A percentile compares a stretch with the other conserved stretches of the same genome.
These are phyloP conservation scores for Starmerella geochares DNA, from an alignment of 805 yeast species.

Conservation along the genomic window DNA sequence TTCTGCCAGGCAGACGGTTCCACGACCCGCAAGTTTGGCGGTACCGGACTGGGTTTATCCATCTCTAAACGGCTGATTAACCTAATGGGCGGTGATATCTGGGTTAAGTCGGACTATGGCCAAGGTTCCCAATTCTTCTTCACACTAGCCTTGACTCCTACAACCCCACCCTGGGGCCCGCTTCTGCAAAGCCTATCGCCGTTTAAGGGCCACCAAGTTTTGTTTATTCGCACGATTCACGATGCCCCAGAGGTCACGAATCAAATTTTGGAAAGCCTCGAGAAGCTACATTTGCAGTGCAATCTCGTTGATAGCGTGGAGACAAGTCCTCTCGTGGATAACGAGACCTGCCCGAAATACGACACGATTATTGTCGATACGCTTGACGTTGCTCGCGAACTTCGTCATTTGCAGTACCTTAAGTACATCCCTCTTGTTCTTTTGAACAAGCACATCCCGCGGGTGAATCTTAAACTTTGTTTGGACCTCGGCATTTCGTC, in stretches of 20 bases:
- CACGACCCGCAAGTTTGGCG: constrained; percentile 85
- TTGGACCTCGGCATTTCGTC: constrained; percentile 78
- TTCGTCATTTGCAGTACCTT: constrained; percentile 62
- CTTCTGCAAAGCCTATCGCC: constrained; percentile 62
- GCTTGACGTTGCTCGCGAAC: constrained; percentile 57
- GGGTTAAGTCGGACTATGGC: constrained; percentile 77
- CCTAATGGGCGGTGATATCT: constrained; percentile 86
- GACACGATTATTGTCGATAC: constrained; percentile 79
- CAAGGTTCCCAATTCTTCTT: constrained; percentile 75
- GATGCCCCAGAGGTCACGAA: constrained; percentile 38
- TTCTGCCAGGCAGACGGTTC: constrained; percentile 93
- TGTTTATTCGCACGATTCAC: constrained; percentile 61
- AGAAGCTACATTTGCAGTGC: constrained; percentile 51
- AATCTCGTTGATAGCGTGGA: constrained; percentile 44
- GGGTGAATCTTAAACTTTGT: constrained; percentile 69
- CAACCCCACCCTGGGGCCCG: constrained; percentile 48
- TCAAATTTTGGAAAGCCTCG: constrained; percentile 44
- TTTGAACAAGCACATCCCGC: constrained; percentile 63
- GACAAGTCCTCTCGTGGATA: constrained; percentile 43
- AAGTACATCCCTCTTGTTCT: constrained; percentile 78
- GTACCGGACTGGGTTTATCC: constrained; percentile 81
- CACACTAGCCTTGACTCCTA: constrained; percentile 69
- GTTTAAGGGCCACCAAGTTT: constrained; percentile 57
- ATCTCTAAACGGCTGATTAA: constrained; percentile 80
- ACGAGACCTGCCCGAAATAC: constrained; percentile 38